phyloP scores from a whole-genome alignment of 768 basidiomycete species.

The Tricholoma sp. region DNA sequence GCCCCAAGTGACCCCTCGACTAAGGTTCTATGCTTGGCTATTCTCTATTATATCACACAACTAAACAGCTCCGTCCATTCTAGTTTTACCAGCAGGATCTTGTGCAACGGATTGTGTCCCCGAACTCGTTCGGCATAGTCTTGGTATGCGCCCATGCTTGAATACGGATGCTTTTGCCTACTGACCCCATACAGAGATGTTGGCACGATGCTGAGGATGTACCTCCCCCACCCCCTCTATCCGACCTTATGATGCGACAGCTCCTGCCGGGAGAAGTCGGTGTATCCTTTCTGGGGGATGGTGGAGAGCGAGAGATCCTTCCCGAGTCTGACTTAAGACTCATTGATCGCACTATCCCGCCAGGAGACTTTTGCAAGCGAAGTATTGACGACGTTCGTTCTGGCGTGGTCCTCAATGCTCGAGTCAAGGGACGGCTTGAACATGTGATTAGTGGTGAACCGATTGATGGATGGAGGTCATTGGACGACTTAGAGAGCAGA shows the following conservation, averaged over 20 bases:
- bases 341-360: conserved; percentile 70
- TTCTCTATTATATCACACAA: not conserved
- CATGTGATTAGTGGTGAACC: conserved; percentile 66
- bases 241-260: conserved; percentile 73
- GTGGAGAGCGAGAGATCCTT: conserved; percentile 60
- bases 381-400: conserved; percentile 68
- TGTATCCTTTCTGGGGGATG: conserved; percentile 56
- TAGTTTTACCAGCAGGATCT: conserved; percentile 70
- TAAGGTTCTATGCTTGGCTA: conserved; percentile 12
- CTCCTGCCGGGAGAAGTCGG: conserved; percentile 79
- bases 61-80: not conserved
- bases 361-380: conserved; percentile 80
- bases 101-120: conserved; percentile 41
- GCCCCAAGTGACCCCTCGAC: conserved; percentile 8
- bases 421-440: conserved; percentile 60
- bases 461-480: conserved; percentile 58
- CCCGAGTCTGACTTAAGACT: conserved; percentile 63
- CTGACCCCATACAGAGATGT: conserved; percentile 51
- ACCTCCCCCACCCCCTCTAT: conserved; percentile 34
- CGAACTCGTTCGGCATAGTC: conserved; percentile 52
- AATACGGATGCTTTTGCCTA: not conserved
- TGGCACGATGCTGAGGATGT: conserved; percentile 86
- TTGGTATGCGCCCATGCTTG: conserved; percentile 39
- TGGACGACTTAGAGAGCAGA: conserved; percentile 51
- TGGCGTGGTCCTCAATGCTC: conserved; percentile 64